Percentiles rank a stretch among this genome's conserved stretches.
Conservation (phyloP, 2,329 filamentous ascomycete species). For the Bipolaris zeicola region DNA sequence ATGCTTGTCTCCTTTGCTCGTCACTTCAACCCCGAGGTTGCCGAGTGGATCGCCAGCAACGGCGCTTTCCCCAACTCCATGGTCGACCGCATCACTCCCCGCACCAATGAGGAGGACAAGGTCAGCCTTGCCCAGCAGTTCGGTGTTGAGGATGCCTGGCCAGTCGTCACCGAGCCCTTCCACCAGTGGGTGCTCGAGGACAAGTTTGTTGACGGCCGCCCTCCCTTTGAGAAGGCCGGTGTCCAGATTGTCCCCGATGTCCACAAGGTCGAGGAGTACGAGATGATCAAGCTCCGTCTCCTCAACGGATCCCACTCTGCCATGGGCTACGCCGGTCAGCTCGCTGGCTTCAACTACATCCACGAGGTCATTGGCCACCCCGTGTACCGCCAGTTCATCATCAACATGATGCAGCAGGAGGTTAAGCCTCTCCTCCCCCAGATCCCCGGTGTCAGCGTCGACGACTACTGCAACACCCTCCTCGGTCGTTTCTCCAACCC, state of each 20-base stretch:
- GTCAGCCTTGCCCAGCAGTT: constrained; percentile 28
- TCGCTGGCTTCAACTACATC: constrained; percentile 35
- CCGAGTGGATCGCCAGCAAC: constrained; percentile 33
- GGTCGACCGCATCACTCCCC: constrained; percentile 39
- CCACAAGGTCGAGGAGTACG: constrained; percentile 36
- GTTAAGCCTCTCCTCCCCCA: constrained; percentile 36
- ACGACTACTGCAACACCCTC: constrained; percentile 36
- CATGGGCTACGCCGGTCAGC: constrained; percentile 36
- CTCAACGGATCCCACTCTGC: constrained; percentile 37
- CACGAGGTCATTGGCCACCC: constrained; percentile 36
- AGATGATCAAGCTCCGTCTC: constrained; percentile 37
- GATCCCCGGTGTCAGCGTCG: constrained; percentile 35
- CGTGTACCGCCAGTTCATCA: constrained; percentile 32
- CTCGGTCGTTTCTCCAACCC: constrained; percentile 37
- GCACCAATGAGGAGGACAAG: constrained; percentile 32
- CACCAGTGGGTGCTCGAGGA: constrained; percentile 40
- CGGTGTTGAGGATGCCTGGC: constrained; percentile 34
- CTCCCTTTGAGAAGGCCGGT: constrained; percentile 37
- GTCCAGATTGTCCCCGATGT: constrained; percentile 37
- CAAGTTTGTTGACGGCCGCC: constrained; percentile 37
- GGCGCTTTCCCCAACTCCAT: constrained; percentile 41
- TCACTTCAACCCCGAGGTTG: constrained; percentile 32
- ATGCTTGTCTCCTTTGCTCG: constrained; percentile 34
- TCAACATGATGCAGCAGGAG: constrained; percentile 39
- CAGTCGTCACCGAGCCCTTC: constrained; percentile 38